Evolutionary conservation across 495 filamentous ascomycete genomes (phyloP).

Genomic region (Penicillium goetzii): DNA sequence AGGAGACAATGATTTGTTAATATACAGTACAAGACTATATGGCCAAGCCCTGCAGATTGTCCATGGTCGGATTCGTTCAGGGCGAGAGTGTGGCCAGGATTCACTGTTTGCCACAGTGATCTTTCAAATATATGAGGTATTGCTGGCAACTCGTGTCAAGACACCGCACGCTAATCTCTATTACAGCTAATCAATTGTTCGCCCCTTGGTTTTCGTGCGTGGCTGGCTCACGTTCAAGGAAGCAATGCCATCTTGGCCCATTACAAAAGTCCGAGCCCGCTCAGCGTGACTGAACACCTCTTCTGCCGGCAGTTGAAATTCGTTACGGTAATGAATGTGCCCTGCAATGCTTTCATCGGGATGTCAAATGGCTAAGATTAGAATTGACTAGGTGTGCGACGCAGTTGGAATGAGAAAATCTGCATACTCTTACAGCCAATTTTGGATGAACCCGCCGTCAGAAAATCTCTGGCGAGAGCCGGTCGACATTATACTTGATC

Average conservation of each 20-base stretch:
- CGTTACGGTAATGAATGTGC: neutral
- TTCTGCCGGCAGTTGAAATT: neutral
- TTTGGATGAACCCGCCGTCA: neutral
- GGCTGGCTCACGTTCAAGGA: neutral
- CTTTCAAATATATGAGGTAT: constrained; percentile 35
- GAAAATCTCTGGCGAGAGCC: neutral
- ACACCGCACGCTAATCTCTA: neutral
- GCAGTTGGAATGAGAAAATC: neutral
- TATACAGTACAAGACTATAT: constrained; percentile 30
- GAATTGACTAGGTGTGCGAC: neutral
- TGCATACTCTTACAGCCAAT: neutral
- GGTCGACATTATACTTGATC: neutral
- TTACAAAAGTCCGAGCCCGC: neutral
- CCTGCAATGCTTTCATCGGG: neutral
- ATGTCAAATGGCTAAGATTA: neutral
- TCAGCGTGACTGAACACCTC: neutral
- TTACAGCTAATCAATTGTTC: constrained; percentile 32
- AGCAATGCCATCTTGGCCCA: neutral
- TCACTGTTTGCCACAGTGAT: constrained; percentile 31
- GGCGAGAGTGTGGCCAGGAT: constrained; percentile 26
- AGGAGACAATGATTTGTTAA: constrained; percentile 9
- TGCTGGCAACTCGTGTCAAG: neutral
- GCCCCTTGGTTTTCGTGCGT: constrained; percentile 8
- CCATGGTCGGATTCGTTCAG: constrained; percentile 20
- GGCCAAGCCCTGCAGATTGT: constrained; percentile 28